Base-by-base conservation (phyloP, 768 basidiomycete genomes). In the Mrakia frigida region DNA sequence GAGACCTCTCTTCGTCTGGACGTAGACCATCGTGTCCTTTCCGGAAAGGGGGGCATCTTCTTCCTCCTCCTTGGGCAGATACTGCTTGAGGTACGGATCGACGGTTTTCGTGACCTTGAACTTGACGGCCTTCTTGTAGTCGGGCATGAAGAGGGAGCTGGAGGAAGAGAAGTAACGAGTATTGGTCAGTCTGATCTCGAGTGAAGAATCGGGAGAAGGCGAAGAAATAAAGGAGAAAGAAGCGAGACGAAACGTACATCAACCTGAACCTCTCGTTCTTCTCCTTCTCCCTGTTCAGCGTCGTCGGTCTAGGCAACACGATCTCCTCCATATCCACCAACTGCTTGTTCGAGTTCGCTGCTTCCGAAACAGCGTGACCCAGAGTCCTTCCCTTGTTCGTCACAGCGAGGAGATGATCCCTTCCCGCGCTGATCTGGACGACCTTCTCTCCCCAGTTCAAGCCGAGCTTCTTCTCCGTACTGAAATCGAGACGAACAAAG, bases 321-420 rank as follows among this genome's bases (percentile, higher is more conserved):
- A 77, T 65, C 18, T 60, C 59, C 9, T 56, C 35, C n/a, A 77
- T 37, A 28, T 77, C 76, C 4, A 50, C 76, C 63, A 77, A 7
- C 63, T 77, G 76, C 11, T 52, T 53, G 37, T 67, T 14, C 35
- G 60, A 53, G 60, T 77, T 77, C 0, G 63, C 76, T 0, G 37
- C 39, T 52, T 71, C 70, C 33, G 43, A 56, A n/a, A 77, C 67
- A 16, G 76, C 76, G 28, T 77, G 76, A 4, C 71, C 76, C n/a
- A 71, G 61, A n/a, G 73, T 71, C 18, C 70, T 9, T 14, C 76
- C 76, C 11, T 71, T 25, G 16, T 46, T 77, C 43, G 60, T 77
- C 18, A 77, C 41, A 18, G 76, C 76, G 31, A 77, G 76, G n/a
- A 77, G 65, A 43, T 77, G 76, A 28, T 63, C 39, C 23, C 60